Evolutionary conservation across 257 asterid species (phyloP).

Genomic region (Capsicum rhomboideum): DNA sequence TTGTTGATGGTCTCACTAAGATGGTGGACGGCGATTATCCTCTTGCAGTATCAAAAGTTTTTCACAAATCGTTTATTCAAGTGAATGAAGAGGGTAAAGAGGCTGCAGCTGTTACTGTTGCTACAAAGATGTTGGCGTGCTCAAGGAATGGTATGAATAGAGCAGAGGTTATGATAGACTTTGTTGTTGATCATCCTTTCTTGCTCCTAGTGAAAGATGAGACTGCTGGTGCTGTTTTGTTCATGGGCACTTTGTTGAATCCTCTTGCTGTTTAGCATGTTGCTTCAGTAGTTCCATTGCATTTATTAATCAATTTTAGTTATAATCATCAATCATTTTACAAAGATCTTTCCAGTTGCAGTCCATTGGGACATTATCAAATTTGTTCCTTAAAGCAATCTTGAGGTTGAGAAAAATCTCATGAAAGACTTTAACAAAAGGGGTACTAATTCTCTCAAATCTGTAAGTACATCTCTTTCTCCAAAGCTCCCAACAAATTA

Average conservation of each 20-base stretch:
- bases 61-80: conserved; percentile 9
- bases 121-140: fast-evolving
- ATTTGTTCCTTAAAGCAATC: no score
- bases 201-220: conserved; percentile 21
- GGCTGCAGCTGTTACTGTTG: conserved; percentile 23
- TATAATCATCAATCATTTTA: no score
- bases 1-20: conserved; percentile 13
- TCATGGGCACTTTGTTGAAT: conserved; percentile 20
- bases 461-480: no score
- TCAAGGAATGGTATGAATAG: neutral
- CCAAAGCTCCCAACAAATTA: no score
- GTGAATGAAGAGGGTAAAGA: neutral
- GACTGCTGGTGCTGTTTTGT: conserved; percentile 12
- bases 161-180: neutral
- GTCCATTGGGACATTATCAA: no score
- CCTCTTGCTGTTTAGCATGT: neutral
- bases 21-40: conserved; percentile 10
- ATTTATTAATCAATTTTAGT: conserved; percentile 10
- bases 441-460: no score
- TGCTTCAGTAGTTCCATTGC: neutral
- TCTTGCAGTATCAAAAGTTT: neutral
- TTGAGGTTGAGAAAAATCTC: no score
- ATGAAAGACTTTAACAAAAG: no score
- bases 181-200: neutral
- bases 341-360: no score